phyloP scores from a whole-genome alignment of 257 asterid genomes.

The Solanum tarijense region DNA sequence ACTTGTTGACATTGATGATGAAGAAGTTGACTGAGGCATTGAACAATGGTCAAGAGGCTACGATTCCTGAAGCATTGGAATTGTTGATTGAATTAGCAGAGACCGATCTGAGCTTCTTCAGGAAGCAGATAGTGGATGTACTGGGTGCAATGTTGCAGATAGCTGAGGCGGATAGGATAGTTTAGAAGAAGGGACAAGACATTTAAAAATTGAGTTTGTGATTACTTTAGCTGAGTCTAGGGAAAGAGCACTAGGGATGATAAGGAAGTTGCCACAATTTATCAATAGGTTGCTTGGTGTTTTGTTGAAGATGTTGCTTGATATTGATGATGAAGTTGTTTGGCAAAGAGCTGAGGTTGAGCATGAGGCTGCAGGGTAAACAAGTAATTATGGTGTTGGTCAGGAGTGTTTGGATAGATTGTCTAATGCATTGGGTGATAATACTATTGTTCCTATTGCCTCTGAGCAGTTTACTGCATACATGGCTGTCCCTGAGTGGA shows the following conservation, averaged over 20 bases:
- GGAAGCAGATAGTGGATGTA: constrained; percentile 83
- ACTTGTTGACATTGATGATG: background rate
- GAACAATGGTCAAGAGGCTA: background rate
- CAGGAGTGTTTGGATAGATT: background rate
- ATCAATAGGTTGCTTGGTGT: constrained; percentile 57
- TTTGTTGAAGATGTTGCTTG: constrained; percentile 73
- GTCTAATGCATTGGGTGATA: constrained; percentile 53
- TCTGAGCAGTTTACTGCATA: constrained; percentile 65
- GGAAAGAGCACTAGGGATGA: constrained; percentile 93
- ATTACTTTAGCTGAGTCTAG: constrained; percentile 78
- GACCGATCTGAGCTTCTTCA: constrained; percentile 77
- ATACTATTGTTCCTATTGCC: constrained; percentile 74
- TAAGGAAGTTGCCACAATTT: constrained; percentile 81
- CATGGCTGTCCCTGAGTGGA: constrained; percentile 77
- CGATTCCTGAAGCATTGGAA: background rate
- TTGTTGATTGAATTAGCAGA: background rate
- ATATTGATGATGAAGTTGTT: constrained; percentile 73
- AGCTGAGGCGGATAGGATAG: constrained; percentile 52
- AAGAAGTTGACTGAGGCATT: background rate
- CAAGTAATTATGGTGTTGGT: constrained; percentile 66
- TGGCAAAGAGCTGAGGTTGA: constrained; percentile 79
- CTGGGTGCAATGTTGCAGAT: constrained; percentile 35
- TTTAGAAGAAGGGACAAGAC: constrained; percentile 77
- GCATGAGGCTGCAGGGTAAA: constrained; percentile 85
- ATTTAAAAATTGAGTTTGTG: constrained; percentile 77